Percentiles rank a stretch among this genome's conserved stretches.
Evolutionary conservation across 2,329 filamentous ascomycete species (phyloP).

Genomic region (Stagonosporopsis tanaceti): DNA sequence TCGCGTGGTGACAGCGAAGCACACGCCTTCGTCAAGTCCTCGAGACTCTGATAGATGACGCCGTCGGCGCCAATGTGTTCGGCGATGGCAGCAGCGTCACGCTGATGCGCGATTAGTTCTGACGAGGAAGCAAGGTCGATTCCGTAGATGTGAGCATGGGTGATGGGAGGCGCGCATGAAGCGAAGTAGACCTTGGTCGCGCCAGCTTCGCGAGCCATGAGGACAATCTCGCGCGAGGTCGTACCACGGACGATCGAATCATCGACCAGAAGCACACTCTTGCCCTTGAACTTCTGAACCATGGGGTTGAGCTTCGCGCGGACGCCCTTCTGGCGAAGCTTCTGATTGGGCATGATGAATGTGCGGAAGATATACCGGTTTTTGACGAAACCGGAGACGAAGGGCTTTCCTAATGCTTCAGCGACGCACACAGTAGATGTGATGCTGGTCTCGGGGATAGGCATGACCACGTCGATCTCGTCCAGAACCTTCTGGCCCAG

Average conservation of each 20-base stretch:
- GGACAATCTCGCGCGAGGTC: constrained; percentile 79
- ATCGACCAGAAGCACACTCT: constrained; percentile 84
- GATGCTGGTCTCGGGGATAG: constrained; percentile 83
- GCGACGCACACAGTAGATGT: constrained; percentile 80
- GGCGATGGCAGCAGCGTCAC: constrained; percentile 68
- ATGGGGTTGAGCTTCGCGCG: constrained; percentile 90
- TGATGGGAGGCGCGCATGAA: constrained; percentile 82
- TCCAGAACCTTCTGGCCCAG: constrained; percentile 74
- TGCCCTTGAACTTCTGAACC: constrained; percentile 80
- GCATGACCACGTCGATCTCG: constrained; percentile 85
- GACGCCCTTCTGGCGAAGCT: constrained; percentile 81
- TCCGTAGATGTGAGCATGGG: constrained; percentile 85
- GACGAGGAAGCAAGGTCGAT: constrained; percentile 76
- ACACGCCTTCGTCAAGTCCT: constrained; percentile 82
- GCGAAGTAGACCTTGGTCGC: constrained; percentile 85
- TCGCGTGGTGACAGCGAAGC: constrained; percentile 71
- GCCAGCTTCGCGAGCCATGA: constrained; percentile 84
- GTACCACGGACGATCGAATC: constrained; percentile 90
- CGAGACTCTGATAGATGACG: constrained; percentile 79
- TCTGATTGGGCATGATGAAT: constrained; percentile 87
- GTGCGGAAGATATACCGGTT: constrained; percentile 89
- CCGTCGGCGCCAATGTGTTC: constrained; percentile 75
- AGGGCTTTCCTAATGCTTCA: constrained; percentile 77
- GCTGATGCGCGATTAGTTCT: constrained; percentile 75
- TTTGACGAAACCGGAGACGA: constrained; percentile 84